Base-by-base conservation (phyloP, 2,329 filamentous ascomycete species). In the Neonectria hederae region DNA sequence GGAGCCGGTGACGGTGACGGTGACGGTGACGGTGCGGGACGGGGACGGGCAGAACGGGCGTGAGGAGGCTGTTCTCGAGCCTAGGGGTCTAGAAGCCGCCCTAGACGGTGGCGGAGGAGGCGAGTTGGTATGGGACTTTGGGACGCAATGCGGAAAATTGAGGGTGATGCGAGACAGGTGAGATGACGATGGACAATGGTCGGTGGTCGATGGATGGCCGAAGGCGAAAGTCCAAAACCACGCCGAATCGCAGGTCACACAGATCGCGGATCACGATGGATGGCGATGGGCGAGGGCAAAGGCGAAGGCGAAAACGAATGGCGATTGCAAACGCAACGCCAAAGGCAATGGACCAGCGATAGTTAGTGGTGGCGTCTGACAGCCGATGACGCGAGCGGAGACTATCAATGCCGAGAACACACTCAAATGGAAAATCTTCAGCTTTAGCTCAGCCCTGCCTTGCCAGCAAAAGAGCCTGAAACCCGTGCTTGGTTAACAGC, bases 291-390 rank as follows among this genome's bases (percentile, higher is more conserved):
- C n/a, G n/a, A n/a, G n/a, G n/a, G n/a, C n/a, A n/a, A n/a, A 11
- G 60, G 48, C 51, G 60, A 63, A 67, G 59, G 68, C 30, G n/a
- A n/a, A n/a, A n/a, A n/a, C n/a, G n/a, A n/a, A 54, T 49, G 62
- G 65, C 65, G 35, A 38, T 38, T 38, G 3, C 32, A 35, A 35
- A 35, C 13, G 5, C 35, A 38, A 38, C 6, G 35, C 35, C 35
- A 38, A 38, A 38, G 35, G 6, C 35, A 38, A 38, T 32, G 30
- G 30, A 11, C 30, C 30, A n/a, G 30, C 30, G 30, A 32, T 32
- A 66, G 54, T n/a, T n/a, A n/a, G n/a, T n/a, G 58, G 69, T 71
- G 69, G 69, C 68, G 69, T 71, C 68, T 67, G 62, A 63, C 57
- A 26, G 68, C 32, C 68, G 64, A 71, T 71, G 68, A 71, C 70